Percentiles rank a stretch among this genome's conserved stretches.
These are phyloP conservation scores for Alopecurus myosuroides DNA, from an alignment of 176 grass and related monocot species.

Conservation along the genomic window DNA sequence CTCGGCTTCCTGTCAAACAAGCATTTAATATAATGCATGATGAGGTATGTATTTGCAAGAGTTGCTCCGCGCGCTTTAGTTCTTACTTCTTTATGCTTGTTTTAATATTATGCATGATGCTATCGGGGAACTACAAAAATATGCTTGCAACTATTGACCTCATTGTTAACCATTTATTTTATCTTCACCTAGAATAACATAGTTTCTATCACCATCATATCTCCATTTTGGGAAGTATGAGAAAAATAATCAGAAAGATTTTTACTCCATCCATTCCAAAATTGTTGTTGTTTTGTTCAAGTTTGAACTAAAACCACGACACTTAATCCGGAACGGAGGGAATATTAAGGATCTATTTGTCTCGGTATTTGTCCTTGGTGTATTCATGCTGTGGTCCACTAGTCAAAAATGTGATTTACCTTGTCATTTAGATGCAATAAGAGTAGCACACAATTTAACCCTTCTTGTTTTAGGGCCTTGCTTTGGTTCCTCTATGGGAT, in stretches of 20 bases:
- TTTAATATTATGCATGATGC: no score
- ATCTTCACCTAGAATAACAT: not conserved
- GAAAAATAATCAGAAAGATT: not conserved
- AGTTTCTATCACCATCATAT: not conserved
- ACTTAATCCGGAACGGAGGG: no score
- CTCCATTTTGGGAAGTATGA: not conserved
- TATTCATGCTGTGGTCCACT: not conserved
- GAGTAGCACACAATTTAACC: not conserved
- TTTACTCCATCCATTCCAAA: no score
- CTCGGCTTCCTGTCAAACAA: slow-evolving; percentile 57
- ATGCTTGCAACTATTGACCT: not conserved
- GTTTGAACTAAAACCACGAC: no score
- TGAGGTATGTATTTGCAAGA: slow-evolving; percentile 40
- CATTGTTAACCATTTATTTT: not conserved
- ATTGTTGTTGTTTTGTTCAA: no score
- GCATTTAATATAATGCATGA: slow-evolving; percentile 72
- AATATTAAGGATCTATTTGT: slow-evolving; percentile 1
- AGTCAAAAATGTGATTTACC: slow-evolving; percentile 9
- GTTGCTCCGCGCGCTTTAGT: not conserved
- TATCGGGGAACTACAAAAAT: not conserved
- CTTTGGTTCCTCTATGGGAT: slow-evolving; percentile 68
- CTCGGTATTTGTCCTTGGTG: not conserved
- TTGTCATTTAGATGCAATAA: not conserved
- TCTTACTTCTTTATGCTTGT: slow-evolving; percentile 12
- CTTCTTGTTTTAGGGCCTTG: slow-evolving; percentile 45